Percentiles rank a stretch among this genome's conserved stretches.
Evolutionary conservation across 1,284 basidiomycete species (phyloP).

Genomic region (Sanguinoderma infundibulare): DNA sequence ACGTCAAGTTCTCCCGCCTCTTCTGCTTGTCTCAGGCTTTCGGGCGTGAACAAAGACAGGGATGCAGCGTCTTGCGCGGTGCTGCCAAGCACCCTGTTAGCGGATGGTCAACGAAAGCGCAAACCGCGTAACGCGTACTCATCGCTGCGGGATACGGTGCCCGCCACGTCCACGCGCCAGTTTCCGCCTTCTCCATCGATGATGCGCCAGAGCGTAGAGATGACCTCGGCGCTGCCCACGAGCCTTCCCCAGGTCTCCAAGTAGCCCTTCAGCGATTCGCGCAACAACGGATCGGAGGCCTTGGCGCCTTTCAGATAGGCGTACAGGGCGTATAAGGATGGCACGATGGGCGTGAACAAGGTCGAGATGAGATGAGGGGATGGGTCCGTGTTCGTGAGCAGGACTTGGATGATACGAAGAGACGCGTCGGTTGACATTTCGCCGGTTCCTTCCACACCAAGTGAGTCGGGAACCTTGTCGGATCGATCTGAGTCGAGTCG

Average conservation of each 20-base stretch:
- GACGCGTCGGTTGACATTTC: constrained; percentile 41
- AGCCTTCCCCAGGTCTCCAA: constrained; percentile 78
- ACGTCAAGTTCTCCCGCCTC: constrained; percentile 49
- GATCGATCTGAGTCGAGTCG: too few relatives aligned
- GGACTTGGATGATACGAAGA: constrained; percentile 52
- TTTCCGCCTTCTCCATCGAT: constrained; percentile 55
- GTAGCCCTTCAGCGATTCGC: constrained; percentile 60
- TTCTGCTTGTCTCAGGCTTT: constrained; percentile 46
- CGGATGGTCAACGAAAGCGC: not conserved
- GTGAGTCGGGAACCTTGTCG: not conserved
- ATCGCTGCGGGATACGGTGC: constrained; percentile 47
- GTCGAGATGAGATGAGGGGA: constrained; percentile 68
- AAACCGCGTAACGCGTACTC: constrained; percentile 38
- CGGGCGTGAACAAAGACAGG: constrained; percentile 55
- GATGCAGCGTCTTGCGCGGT: constrained; percentile 29
- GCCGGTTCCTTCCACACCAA: constrained; percentile 3
- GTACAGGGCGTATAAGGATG: constrained; percentile 69
- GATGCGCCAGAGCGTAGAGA: constrained; percentile 64
- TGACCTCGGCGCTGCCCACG: constrained; percentile 54
- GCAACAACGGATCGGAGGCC: constrained; percentile 64
- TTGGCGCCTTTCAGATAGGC: constrained; percentile 55
- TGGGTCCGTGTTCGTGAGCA: constrained; percentile 80
- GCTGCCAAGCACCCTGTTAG: not conserved
- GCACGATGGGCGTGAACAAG: constrained; percentile 70
- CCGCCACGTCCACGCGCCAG: constrained; percentile 62